Base-by-base conservation (phyloP, 352 stramenopile genomes). In the Saprolegnia parasitica region DNA sequence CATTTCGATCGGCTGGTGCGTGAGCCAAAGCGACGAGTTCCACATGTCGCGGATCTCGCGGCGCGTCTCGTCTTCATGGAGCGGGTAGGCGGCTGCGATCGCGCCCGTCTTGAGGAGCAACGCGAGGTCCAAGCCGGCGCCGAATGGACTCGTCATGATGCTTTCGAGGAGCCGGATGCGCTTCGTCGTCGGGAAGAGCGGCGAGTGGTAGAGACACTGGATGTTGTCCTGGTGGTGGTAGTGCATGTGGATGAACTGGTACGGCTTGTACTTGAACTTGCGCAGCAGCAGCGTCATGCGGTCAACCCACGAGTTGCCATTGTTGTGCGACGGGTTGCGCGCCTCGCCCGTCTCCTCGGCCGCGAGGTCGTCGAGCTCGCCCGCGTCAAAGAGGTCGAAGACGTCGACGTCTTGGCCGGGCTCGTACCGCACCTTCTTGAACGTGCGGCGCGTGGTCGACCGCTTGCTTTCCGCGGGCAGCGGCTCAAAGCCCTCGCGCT, bases 221-320 rank as follows among this genome's bases (percentile, higher is more conserved):
- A 81, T 67, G 46, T 93, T 81, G 18, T 74, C 73, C 13, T 80
- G 77, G 56, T 84, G 84, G 66, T 86, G 87, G 75, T 94, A 94
- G 46, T 84, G 81, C 37, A 86, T 84, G 67, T 89, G 91, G 71
- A 94, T 94, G 75, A 89, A 90, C 76, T 94, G 80, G 63, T 91
- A 94, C 56, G 83, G 83, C 24, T 76, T 83, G 77, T 91, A 92
- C 58, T 78, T 75, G 73, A 89, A 88, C 73, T 60, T 60, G 35
- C 52, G 52, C 52, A 60, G 35, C 2, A 60, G 52, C 52, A 60
- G 16, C 20, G 52, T 26, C 13, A 60, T 16, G 35, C 52, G 52
- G 13, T 16, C 52, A 9, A 60, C 35, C 52, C 52, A 60, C 11
- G 11, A 21, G n/a, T n/a, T 60, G 35, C 52, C 52, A 60, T 24